phyloP scores from a whole-genome alignment of 1,284 basidiomycete genomes.

The Golubevia sp. region DNA sequence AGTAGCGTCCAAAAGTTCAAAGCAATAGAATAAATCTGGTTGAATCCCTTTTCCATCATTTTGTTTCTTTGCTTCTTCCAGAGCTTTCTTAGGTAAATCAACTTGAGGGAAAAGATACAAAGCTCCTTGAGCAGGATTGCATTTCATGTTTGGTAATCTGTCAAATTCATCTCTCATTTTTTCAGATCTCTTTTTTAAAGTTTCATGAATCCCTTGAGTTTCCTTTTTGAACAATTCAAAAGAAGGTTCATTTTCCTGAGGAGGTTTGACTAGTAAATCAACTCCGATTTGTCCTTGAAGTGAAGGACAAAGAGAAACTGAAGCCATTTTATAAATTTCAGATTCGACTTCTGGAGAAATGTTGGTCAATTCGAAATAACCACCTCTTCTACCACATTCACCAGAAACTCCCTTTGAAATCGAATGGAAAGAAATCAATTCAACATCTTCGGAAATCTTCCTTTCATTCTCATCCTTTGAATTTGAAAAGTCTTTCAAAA shows the following conservation, averaged over 20 bases:
- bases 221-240: constrained; percentile 45
- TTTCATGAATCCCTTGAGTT: constrained; percentile 32
- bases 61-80: constrained; percentile 34
- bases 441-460: constrained; percentile 37
- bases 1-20: constrained; percentile 48
- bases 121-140: constrained; percentile 49
- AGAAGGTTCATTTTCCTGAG: constrained; percentile 31
- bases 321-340: constrained; percentile 55
- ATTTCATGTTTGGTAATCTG: constrained; percentile 35
- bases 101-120: constrained; percentile 54
- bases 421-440: constrained; percentile 54
- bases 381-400: constrained; percentile 56
- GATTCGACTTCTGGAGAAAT: constrained; percentile 48
- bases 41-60: constrained; percentile 33
- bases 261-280: constrained; percentile 54
- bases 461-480: constrained; percentile 25
- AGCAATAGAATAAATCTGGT: constrained; percentile 53
- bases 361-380: constrained; percentile 57
- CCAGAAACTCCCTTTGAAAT: constrained; percentile 57
- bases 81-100: constrained; percentile 33
- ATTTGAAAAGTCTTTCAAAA: constrained; percentile 40
- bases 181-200: constrained; percentile 33
- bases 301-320: constrained; percentile 51
- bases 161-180: constrained; percentile 43
- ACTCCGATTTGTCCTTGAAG: constrained; percentile 57